A percentile compares a stretch with the other conserved stretches of the same genome.
phyloP scores from a whole-genome alignment of 2,329 filamentous ascomycete species.

The Aspergillus eucalypticola region DNA sequence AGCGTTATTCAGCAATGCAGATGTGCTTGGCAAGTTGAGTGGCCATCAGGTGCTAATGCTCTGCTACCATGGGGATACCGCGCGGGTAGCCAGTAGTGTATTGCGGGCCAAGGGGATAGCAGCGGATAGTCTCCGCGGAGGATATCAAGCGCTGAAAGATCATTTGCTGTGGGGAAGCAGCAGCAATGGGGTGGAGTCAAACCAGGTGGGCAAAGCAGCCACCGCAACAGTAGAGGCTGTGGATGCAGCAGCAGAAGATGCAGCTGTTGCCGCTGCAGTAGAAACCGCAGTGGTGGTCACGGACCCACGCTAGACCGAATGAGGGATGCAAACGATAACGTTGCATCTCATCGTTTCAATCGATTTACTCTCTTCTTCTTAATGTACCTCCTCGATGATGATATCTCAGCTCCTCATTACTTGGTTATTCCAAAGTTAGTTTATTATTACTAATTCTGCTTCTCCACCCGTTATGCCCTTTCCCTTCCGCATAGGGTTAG shows the following conservation, averaged over 20 bases:
- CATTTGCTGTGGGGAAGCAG: slow-evolving; percentile 30
- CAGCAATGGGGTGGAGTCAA: slow-evolving; percentile 12
- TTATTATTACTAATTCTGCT: background rate
- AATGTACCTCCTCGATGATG: background rate
- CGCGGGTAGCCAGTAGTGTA: slow-evolving; percentile 57
- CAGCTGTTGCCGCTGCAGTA: background rate
- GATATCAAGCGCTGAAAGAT: slow-evolving; percentile 33
- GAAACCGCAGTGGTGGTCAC: background rate
- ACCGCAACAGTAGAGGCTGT: too few relatives aligned
- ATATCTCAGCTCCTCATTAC: background rate
- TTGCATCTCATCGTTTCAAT: background rate
- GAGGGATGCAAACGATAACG: background rate
- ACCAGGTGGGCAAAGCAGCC: background rate
- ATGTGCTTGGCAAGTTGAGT: slow-evolving; percentile 22
- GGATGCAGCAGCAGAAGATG: background rate
- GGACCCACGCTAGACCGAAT: background rate
- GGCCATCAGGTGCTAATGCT: slow-evolving; percentile 48
- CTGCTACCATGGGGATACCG: slow-evolving; percentile 58
- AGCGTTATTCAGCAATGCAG: slow-evolving; percentile 38
- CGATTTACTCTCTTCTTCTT: background rate
- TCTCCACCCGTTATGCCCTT: background rate
- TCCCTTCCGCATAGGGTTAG: background rate
- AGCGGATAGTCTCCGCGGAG: slow-evolving; percentile 51
- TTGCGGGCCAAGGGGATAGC: slow-evolving; percentile 53
- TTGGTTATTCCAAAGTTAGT: background rate